phyloP scores from a whole-genome alignment of 2,329 filamentous ascomycete genomes.

The Pleoardoris graminearum region DNA sequence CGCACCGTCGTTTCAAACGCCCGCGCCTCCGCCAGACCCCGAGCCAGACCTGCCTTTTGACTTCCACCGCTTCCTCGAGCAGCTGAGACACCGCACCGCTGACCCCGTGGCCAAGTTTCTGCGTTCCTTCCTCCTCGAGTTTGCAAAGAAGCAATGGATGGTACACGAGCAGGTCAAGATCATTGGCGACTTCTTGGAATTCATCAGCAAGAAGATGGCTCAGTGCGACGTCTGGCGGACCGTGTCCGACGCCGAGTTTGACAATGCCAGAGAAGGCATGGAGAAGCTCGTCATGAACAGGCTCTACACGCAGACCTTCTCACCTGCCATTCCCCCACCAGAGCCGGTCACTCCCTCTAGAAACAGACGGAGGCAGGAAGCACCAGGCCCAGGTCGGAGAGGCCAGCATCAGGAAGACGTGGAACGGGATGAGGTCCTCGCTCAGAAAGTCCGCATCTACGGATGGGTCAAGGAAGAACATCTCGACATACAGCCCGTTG shows the following conservation, averaged over 20 bases:
- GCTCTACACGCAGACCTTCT: constrained; percentile 93
- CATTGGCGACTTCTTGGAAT: constrained; percentile 91
- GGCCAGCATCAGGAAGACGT: constrained; percentile 98
- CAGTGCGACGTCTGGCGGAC: constrained; percentile 95
- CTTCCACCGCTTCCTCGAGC: constrained; percentile 95
- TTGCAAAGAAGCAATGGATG: constrained; percentile 98
- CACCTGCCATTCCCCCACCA: constrained; percentile 83
- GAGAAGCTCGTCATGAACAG: constrained; percentile 99
- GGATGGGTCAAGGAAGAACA: constrained; percentile 93
- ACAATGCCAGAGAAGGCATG: constrained; percentile 98
- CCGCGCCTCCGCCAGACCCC: constrained; percentile 57
- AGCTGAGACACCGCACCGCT: constrained; percentile 93
- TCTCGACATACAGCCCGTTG: constrained; percentile 84
- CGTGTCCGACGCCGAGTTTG: constrained; percentile 94
- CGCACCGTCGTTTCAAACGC: constrained; percentile 60
- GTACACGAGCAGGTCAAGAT: constrained; percentile 99
- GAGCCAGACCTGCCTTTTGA: constrained; percentile 91
- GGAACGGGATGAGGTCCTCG: constrained; percentile 91
- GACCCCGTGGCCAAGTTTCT: constrained; percentile 96
- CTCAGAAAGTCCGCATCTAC: constrained; percentile 97
- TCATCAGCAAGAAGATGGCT: constrained; percentile 98
- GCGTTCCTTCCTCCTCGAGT: constrained; percentile 91
- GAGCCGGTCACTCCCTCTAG: constrained; percentile 72
- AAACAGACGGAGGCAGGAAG: constrained; percentile 63
- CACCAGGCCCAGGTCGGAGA: constrained; percentile 75